Evolutionary conservation across 352 stramenopile genomes (phyloP), one percentile per base, ranked within the genome.

Genomic region (Stramenopiles sp.): DNA sequence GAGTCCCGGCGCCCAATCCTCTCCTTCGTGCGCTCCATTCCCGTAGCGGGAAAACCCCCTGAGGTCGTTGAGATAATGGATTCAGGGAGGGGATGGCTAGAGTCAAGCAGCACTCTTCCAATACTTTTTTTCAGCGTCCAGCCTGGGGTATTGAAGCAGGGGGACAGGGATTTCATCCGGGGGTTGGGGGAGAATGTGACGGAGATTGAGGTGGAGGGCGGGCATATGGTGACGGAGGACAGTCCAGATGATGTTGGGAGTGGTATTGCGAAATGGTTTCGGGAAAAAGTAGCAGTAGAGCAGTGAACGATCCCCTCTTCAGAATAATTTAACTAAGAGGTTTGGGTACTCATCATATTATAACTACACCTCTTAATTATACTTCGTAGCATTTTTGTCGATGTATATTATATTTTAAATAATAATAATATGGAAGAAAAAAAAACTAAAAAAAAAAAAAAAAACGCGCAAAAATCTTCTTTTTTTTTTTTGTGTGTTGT

Each of bases 241-340:
- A 71, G 53, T 33, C 53, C 53, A 2, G 53, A 71, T 71, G 53
- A 71, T 6, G 53, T 71, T 71, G 53, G 53, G 6, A 6, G 35
- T 4, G 53, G 2, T 6, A 71, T 71, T 71, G 53, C 12, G 6
- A 71, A 71, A 71, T 71, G 53, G 53, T 71, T 71, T 71, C 53
- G 53, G 6, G 53, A 71, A 71, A 71, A 71, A 71, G 53, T 71
- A 71, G 6, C n/a, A n/a, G n/a, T n/a, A n/a, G n/a, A n/a, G n/a
- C n/a, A n/a, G n/a, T n/a, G n/a, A n/a, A n/a, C n/a, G n/a, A n/a
- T n/a, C n/a, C n/a, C n/a, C n/a, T n/a, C n/a, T n/a, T n/a, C n/a
- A n/a, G n/a, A n/a, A n/a, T n/a, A n/a, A n/a, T n/a, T n/a, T n/a
- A n/a, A n/a, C n/a, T n/a, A n/a, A n/a, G n/a, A n/a, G n/a, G n/a